Percentiles rank a stretch among this genome's conserved stretches.
These are phyloP conservation scores for Stropharia rugosoannulata DNA, from an alignment of 768 basidiomycete species.

Conservation along the genomic window DNA sequence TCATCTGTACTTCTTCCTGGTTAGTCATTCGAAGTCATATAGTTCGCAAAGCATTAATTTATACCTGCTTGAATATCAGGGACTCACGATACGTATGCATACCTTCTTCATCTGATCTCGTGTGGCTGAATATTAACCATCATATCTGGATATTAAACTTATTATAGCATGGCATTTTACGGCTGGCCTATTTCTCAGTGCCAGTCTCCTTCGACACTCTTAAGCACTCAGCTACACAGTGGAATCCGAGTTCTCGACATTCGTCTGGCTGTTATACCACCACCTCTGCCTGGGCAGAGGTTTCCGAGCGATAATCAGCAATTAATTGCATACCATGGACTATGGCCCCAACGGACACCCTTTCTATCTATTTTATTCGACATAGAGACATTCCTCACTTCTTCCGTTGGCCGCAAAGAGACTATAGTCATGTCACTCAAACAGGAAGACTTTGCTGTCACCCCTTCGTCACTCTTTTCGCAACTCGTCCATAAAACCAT, in stretches of 20 bases:
- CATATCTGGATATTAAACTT: neutral
- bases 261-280: slow-evolving; percentile 63
- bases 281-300: slow-evolving; percentile 11
- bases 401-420: slow-evolving; percentile 57
- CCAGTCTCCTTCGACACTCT: slow-evolving; percentile 61
- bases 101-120: neutral
- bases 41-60: neutral
- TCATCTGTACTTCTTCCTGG: slow-evolving; percentile 82
- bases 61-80: slow-evolving; percentile 30
- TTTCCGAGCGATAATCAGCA: slow-evolving; percentile 19
- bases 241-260: slow-evolving; percentile 86
- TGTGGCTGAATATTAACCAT: neutral
- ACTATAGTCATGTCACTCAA: slow-evolving; percentile 87
- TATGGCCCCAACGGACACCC: slow-evolving; percentile 66
- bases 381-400: slow-evolving; percentile 63
- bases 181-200: slow-evolving; percentile 90
- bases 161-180: slow-evolving; percentile 72
- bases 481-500: slow-evolving; percentile 66
- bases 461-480: slow-evolving; percentile 53
- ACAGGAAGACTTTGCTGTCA: slow-evolving; percentile 69
- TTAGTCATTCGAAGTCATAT: slow-evolving; percentile 28
- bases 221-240: slow-evolving; percentile 65
- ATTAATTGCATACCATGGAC: slow-evolving; percentile 79
- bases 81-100: slow-evolving; percentile 68
- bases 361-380: slow-evolving; percentile 65